Evolutionary conservation across 352 stramenopile species (phyloP), one percentile per base, ranked within the genome.

Genomic region (Globisporangium solare): DNA sequence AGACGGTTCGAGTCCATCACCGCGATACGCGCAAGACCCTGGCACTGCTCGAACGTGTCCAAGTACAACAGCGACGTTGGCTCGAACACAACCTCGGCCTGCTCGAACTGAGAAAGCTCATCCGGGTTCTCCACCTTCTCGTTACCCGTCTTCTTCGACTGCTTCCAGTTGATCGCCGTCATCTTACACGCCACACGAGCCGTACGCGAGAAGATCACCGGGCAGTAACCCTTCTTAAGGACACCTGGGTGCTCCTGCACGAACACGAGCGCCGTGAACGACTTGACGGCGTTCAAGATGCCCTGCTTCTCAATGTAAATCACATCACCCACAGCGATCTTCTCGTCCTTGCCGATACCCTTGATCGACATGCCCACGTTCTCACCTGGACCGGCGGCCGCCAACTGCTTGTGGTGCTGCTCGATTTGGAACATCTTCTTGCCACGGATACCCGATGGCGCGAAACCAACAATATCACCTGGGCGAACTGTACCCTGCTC

Each of bases 1-100:
- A 90, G 71, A 70, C 76, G 70, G 75, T 93, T 89, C 59, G 76
- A 88, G 65, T 94, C 80, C 83, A 91, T 94, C 40, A 94, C 83
- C 51, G 83, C 83, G 64, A 94, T 86, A 79, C 83, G 79, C 56
- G 76, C 83, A 65, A 91, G 75, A 41, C 75, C 75, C 54, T 83
- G 76, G 65, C 76, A 90, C 56, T 83, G 67, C 18, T 77, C 76
- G 64, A 91, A 94, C 22, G 76, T 76, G 71, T 94, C 83, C 35
- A 94, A 61, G 67, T 88, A 91, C 50, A 94, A 66, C 22, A 83
- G 73, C 47, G 67, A 54, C 11, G 61, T 79, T 47, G 83, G 80
- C 63, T 89, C 79, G 51, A 91, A 91, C 35, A 86, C 79, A 43
- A 94, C 76, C 58, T 89, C 76, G 54, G 80, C 80, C 63, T 77